phyloP scores from a whole-genome alignment of 23 red algal species.

The Gracilaria vermiculophylla region DNA sequence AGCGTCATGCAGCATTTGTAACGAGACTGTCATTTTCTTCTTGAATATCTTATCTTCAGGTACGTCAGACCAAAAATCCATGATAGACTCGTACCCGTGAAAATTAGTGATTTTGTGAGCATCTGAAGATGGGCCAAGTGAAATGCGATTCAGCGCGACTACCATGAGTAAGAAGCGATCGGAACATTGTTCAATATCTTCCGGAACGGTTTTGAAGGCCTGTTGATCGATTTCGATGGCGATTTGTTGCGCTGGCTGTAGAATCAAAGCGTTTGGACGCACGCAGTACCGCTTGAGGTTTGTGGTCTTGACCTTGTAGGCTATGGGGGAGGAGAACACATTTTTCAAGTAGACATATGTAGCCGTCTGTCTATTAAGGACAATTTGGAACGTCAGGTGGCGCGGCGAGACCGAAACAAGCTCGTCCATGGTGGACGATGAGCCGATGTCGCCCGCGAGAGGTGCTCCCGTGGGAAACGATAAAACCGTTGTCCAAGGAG shows the following conservation, averaged over 20 bases:
- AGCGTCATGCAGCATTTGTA: not conserved
- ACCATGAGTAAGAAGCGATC: conserved; percentile 72
- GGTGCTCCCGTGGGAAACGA: too few species aligned
- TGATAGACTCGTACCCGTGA: conserved; percentile 8
- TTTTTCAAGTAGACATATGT: conserved; percentile 46
- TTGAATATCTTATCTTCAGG: not conserved
- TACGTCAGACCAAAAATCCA: not conserved
- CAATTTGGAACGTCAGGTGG: conserved; percentile 23
- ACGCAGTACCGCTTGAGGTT: conserved; percentile 73
- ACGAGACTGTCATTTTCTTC: conserved; percentile 21
- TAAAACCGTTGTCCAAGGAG: too few species aligned
- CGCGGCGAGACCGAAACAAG: conserved; percentile 27
- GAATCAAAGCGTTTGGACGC: conserved; percentile 53
- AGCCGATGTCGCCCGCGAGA: too few species aligned
- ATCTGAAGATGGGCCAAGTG: not conserved
- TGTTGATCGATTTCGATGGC: conserved; percentile 44
- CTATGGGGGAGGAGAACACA: not conserved
- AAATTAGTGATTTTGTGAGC: not conserved
- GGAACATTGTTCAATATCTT: conserved; percentile 34
- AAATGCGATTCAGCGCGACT: not conserved
- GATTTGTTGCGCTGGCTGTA: conserved; percentile 23
- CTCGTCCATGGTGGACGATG: not conserved
- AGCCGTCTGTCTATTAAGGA: not conserved
- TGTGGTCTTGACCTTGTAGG: conserved; percentile 83
- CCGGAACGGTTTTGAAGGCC: conserved; percentile 36